Percentiles rank a stretch among this genome's conserved stretches.
phyloP scores from a whole-genome alignment of 495 filamentous ascomycete species.

The Daldinia decipiens region DNA sequence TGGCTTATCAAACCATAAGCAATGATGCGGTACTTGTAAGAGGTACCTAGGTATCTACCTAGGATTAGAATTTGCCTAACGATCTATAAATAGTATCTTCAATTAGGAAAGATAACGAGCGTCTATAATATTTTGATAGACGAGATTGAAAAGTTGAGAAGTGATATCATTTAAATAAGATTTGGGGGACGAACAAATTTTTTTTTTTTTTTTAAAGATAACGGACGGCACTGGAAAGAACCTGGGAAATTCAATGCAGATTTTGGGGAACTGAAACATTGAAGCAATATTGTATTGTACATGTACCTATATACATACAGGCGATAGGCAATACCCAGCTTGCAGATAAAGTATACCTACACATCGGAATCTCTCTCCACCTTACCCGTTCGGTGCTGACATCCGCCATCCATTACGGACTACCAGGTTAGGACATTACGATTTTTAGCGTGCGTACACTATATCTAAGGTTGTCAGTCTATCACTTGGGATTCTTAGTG shows the following conservation, averaged over 20 bases:
- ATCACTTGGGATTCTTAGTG: background rate
- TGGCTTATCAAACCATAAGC: slow-evolving; percentile 23
- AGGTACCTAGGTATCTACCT: no score
- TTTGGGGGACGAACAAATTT: background rate
- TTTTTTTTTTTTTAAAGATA: slow-evolving; percentile 1
- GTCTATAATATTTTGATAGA: slow-evolving; percentile 16
- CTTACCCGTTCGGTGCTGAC: background rate
- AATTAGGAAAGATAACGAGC: background rate
- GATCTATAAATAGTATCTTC: slow-evolving; percentile 29
- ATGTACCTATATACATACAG: background rate
- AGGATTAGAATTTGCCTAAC: no score
- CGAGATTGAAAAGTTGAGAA: slow-evolving; percentile 34
- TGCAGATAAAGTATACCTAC: background rate
- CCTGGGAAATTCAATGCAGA: slow-evolving; percentile 2
- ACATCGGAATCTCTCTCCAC: slow-evolving; percentile 4
- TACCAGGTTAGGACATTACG: slow-evolving; percentile 6
- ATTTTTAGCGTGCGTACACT: background rate
- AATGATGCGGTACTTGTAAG: background rate
- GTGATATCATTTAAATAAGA: slow-evolving; percentile 34
- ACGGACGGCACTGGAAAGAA: background rate
- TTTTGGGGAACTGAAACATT: background rate
- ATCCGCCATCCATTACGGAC: slow-evolving; percentile 2
- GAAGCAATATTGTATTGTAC: background rate
- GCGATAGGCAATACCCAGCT: background rate
- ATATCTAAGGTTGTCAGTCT: background rate